Evolutionary conservation across 1,284 basidiomycete species (phyloP), one percentile per base, ranked within the genome.

Genomic region (Trichosporon inkin): DNA sequence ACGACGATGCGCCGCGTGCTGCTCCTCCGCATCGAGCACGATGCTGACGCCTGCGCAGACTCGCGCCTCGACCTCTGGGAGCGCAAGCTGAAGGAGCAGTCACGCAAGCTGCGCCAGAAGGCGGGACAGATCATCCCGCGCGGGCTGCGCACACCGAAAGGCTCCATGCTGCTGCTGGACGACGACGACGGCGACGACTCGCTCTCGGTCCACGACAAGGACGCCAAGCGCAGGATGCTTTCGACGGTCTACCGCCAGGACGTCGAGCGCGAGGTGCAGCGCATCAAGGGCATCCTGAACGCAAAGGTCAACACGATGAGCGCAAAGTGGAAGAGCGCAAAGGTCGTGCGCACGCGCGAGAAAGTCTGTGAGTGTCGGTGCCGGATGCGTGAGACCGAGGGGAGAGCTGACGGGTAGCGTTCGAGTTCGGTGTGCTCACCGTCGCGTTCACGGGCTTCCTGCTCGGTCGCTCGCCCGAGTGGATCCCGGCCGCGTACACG

Each of bases 341-440:
- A 94, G 73, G 89, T 92, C 37, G 87, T 96, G 34, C 84, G 92
- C 28, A 92, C 90, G n/a, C 84, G 88, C 56, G 91, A 93, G 68
- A 94, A 94, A 77, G 81, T 80, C 22, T 71, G 77, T 78, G 51
- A 67, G 77, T 75, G 14, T 28, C 11, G 16, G 41, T 22, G 17
- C 7, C n/a, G 16, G 32, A 17, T 6, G 17, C 11, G 16, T 11
- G 19, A 35, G 8, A 3, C 2, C 3, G 7, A 1, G 14, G 13
- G n/a, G 17, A 16, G 32, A 17, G 66, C 70, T 54, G 24, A 34
- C 68, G 68, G 61, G 22, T 89, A 62, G 89, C 89, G 0, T 97
- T 97, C 80, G 90, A 95, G 78, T 84, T 91, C 65, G 90, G 91
- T 28, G 93, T 97, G 39, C 88, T 90, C 85, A 87, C 87, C 17